These are phyloP conservation scores for Lecanicillium sp. DNA, from an alignment of 2,329 filamentous ascomycete genomes.

Conservation along the genomic window DNA sequence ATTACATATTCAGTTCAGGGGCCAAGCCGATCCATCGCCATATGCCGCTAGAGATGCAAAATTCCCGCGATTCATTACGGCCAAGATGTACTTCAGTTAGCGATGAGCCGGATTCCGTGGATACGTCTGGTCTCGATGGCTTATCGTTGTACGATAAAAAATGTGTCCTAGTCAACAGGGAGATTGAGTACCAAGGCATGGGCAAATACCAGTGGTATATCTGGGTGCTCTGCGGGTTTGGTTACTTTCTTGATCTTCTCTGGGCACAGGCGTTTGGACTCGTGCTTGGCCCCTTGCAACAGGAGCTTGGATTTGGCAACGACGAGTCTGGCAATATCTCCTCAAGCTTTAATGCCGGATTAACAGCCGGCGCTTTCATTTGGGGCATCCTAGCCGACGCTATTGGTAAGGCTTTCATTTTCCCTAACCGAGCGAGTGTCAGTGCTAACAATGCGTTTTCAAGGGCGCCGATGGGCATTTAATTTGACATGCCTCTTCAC, in stretches of 20 bases:
- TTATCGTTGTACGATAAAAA: slow-evolving; percentile 25
- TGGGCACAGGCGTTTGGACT: slow-evolving; percentile 52
- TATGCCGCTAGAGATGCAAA: too few relatives aligned
- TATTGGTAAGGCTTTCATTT: slow-evolving; percentile 24
- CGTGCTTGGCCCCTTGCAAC: slow-evolving; percentile 42
- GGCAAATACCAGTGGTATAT: slow-evolving; percentile 44
- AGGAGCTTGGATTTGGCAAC: slow-evolving; percentile 44
- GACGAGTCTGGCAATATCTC: slow-evolving; percentile 36
- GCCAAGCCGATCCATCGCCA: too few relatives aligned
- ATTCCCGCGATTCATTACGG: too few relatives aligned
- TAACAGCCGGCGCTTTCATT: slow-evolving; percentile 45
- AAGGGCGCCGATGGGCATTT: slow-evolving; percentile 45
- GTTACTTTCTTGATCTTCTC: slow-evolving; percentile 46
- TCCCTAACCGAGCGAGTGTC: background rate
- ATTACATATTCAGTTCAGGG: too few relatives aligned
- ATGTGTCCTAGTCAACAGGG: slow-evolving; percentile 27
- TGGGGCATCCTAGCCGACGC: slow-evolving; percentile 50
- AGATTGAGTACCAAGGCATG: slow-evolving; percentile 45
- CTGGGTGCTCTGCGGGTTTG: slow-evolving; percentile 44
- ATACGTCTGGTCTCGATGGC: slow-evolving; percentile 13
- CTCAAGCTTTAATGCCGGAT: slow-evolving; percentile 43
- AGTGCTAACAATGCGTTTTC: background rate
- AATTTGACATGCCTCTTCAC: slow-evolving; percentile 49
- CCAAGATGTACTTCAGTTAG: too few relatives aligned
- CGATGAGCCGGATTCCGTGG: too few relatives aligned